Evolutionary conservation across 202 grass and related monocot species (phyloP).

Genomic region (Carex arenaria): DNA sequence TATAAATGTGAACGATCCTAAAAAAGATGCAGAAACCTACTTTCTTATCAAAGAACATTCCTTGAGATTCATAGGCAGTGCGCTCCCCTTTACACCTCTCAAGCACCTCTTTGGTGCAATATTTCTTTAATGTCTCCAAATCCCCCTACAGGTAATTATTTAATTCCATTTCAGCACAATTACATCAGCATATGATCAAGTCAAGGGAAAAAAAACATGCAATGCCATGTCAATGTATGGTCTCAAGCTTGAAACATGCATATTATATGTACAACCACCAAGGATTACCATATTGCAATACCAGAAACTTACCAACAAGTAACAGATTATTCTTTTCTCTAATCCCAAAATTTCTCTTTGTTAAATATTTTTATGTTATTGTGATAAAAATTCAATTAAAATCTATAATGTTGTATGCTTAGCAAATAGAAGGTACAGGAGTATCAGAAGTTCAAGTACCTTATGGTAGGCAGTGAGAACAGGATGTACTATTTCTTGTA

Average conservation of each 20-base stretch:
- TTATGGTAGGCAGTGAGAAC: slow-evolving; percentile 85
- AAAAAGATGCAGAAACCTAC: slow-evolving; percentile 31
- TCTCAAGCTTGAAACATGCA: neutral
- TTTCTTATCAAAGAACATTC: slow-evolving; percentile 93
- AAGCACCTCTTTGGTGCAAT: slow-evolving; percentile 51
- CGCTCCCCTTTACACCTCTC: slow-evolving; percentile 94
- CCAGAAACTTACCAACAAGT: neutral
- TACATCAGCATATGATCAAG: neutral
- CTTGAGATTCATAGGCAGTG: slow-evolving; percentile 74
- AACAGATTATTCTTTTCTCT: neutral
- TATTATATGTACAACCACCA: neutral
- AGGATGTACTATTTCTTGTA: slow-evolving; percentile 88
- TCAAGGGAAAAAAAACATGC: neutral
- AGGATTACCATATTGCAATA: slow-evolving; percentile 3
- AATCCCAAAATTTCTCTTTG: neutral
- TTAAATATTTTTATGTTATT: neutral
- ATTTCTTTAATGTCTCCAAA: slow-evolving; percentile 65
- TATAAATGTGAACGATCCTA: neutral
- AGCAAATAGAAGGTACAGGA: neutral
- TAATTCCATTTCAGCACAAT: slow-evolving; percentile 10
- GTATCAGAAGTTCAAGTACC: slow-evolving; percentile 30
- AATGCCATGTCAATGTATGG: neutral
- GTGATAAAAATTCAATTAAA: neutral
- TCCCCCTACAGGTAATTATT: slow-evolving; percentile 54
- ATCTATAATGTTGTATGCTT: neutral